These are phyloP conservation scores for Gossypium gossypioides DNA, from an alignment of 441 rosid species.

Conservation along the genomic window DNA sequence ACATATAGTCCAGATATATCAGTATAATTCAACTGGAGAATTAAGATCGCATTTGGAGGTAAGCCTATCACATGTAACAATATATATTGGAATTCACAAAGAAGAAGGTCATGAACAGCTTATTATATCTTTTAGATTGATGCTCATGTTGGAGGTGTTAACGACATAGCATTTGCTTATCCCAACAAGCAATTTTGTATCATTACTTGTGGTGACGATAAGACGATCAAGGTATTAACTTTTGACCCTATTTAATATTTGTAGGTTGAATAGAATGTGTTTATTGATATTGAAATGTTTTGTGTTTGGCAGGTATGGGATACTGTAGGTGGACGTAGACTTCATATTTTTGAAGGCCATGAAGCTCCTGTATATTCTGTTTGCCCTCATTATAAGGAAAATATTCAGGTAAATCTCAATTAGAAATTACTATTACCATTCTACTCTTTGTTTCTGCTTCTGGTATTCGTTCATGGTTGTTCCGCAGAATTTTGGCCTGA, in stretches of 20 bases:
- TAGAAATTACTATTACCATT: not conserved
- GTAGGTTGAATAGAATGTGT: constrained; percentile 3
- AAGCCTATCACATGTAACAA: not conserved
- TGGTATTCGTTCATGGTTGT: not conserved
- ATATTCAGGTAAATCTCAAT: constrained; percentile 40
- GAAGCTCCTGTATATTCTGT: constrained; percentile 86
- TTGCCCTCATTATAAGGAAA: constrained; percentile 75
- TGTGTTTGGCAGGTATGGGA: constrained; percentile 65
- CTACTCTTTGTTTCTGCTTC: not conserved
- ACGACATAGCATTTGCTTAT: constrained; percentile 54
- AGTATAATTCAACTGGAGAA: constrained; percentile 41
- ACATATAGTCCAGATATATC: constrained; percentile 56
- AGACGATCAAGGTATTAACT: constrained; percentile 52
- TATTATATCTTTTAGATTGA: constrained; percentile 35
- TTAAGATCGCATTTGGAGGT: constrained; percentile 58
- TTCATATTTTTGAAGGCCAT: constrained; percentile 68
- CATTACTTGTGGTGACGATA: constrained; percentile 78
- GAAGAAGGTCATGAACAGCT: constrained; percentile 7
- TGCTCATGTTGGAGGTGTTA: constrained; percentile 56
- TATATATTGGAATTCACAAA: constrained; percentile 4
- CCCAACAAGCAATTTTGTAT: constrained; percentile 51
- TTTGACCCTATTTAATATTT: not conserved
- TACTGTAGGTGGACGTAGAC: constrained; percentile 40
- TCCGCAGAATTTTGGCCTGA: not conserved
- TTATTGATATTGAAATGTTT: not conserved